Evolutionary conservation across 106 monocot genomes (phyloP), one percentile per base, ranked within the genome.

Genomic region (Dioscorea zingiberensis): DNA sequence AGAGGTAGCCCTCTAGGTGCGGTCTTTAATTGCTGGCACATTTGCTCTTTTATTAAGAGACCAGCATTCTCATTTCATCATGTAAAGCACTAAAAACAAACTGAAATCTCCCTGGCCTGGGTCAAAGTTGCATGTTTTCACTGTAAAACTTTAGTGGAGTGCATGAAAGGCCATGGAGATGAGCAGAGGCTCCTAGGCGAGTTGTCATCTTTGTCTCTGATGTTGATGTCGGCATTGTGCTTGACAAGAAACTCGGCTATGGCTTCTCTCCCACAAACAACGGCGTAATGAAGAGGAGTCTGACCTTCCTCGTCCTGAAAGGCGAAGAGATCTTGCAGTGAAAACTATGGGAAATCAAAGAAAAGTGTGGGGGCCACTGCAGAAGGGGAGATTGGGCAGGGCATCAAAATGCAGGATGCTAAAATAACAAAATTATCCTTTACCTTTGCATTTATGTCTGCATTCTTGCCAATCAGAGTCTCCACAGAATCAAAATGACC

Each of bases 361-460:
- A 7, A 30, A 30, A 30, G n/a, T 30, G 30, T 3, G 30, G 30
- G 7, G 2, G 7, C 30, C 38, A 38, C 38, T 6, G 38, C 38
- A 2, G 38, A 6, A 38, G 10, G 10, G 4, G 38, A 38, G 38
- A 38, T 38, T 38, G 3, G 38, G 38, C 6, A 38, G 6, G 38
- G 9, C n/a, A n/a, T n/a, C n/a, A n/a, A 38, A 38, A 38, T 38
- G 38, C 10, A 10, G 38, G 38, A 38, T 38, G 4, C 38, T 10
- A 38, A 0, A 38, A 38, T 6, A 38, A 8, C 0, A 8, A 38
- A 38, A 8, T 0, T 38, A 38, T 38, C 21, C 59, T 28, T 23
- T 78, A 93, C 98, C 98, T 87, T 80, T n/a, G 93, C 89, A 70
- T 99, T 93, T 47, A 87, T 72, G 82, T 99, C 89, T 44, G 89